Base-by-base conservation (phyloP, 1,284 basidiomycete species). In the Sporisorium iseilematis-ciliati region DNA sequence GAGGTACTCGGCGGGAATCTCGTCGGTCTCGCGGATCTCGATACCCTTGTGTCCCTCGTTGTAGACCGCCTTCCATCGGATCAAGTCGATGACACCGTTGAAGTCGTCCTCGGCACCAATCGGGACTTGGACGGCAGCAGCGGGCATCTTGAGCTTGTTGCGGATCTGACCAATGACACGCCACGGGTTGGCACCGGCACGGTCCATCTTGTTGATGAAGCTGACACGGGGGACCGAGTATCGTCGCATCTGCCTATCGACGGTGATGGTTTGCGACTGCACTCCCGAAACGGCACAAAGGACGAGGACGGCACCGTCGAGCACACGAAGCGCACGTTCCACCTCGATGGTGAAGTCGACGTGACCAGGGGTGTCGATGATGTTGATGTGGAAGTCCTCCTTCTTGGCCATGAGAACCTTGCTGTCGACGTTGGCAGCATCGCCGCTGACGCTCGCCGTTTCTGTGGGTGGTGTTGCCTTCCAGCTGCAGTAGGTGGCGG, bases 341-440 rank as follows among this genome's bases (percentile, higher is more conserved):
- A 99, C 97, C 87, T 99, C 97, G 82, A 99, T 99, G 3, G 97
- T 99, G 84, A 99, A 99, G 86, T 99, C 97, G 78, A 99, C 97
- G 89, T 99, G 97, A 91, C 94, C 96, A 70, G 97, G 97, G 0
- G 97, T 99, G 87, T 99, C 97, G 83, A 99, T 99, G 75, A 99
- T 99, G 86, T 99, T 99, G 85, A 99, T 91, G 31, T 93, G 92
- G 86, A 92, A 98, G 71, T 91, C 88, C 75, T 93, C 93, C 81
- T 93, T 84, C 51, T 73, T 81, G 20, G 68, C 66, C 53, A 74
- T 60, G 50, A 63, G 56, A 6, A 68, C 76, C 35, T 70, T 70
- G 55, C 68, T 66, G 16, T 73, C 76, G 18, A 57, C 46, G 51
- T 73, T 61, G 41, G 79, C 77, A 20, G 75, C 81, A 26, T 84